phyloP scores from a whole-genome alignment of 495 filamentous ascomycete genomes.

The Copromyces sp. region DNA sequence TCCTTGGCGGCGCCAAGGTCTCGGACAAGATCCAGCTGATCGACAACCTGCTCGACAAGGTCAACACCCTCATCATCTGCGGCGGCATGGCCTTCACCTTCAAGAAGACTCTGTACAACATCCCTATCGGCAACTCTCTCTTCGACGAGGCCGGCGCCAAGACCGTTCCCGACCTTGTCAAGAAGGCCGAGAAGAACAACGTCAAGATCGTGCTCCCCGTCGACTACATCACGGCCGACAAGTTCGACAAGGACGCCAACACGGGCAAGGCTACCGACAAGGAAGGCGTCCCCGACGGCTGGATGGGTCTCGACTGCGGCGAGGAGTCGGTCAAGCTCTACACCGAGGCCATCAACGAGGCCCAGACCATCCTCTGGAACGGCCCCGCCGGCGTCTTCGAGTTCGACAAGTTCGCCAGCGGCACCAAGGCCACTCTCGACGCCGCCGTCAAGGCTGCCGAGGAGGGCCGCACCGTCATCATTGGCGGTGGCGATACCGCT shows the following conservation, averaged over 20 bases:
- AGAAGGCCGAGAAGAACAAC: constrained; percentile 93
- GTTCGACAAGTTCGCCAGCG: constrained; percentile 84
- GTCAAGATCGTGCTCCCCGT: constrained; percentile 90
- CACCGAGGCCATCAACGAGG: constrained; percentile 70
- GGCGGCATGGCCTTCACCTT: constrained; percentile 99
- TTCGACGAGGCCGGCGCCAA: constrained; percentile 94
- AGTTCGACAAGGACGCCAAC: constrained; percentile 79
- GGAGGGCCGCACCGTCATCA: constrained; percentile 86
- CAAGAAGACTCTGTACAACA: constrained; percentile 90
- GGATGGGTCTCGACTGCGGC: constrained; percentile 94
- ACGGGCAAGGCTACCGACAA: constrained; percentile 75
- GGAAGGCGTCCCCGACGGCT: constrained; percentile 88
- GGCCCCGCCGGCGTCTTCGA: constrained; percentile 95
- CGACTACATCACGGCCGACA: constrained; percentile 93
- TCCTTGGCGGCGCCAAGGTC: constrained; percentile 95
- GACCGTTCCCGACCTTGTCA: constrained; percentile 75
- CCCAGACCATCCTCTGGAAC: constrained; percentile 99
- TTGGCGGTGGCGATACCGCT: constrained; percentile 95
- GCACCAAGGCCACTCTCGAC: constrained; percentile 83
- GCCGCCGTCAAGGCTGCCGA: constrained; percentile 70
- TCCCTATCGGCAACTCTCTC: constrained; percentile 83
- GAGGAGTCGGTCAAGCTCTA: constrained; percentile 76
- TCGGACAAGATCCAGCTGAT: constrained; percentile 99
- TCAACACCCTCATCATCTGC: constrained; percentile 92
- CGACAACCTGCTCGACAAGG: constrained; percentile 95